Percentiles rank a stretch among this genome's conserved stretches.
phyloP scores from a whole-genome alignment of 2,329 filamentous ascomycete species.

The Endoconidiophora laricicola region DNA sequence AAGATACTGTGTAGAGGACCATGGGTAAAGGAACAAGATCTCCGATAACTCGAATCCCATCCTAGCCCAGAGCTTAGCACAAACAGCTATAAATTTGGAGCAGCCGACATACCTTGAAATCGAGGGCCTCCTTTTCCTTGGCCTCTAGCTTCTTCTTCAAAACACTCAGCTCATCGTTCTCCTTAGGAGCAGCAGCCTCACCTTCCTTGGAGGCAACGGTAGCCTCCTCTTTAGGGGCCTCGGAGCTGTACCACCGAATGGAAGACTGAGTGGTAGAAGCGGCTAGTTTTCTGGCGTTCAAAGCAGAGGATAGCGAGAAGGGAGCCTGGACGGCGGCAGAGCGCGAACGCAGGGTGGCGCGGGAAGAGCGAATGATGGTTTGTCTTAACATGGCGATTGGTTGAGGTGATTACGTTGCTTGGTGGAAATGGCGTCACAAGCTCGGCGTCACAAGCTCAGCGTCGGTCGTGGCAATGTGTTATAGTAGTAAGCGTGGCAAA shows the following conservation, averaged over 20 bases:
- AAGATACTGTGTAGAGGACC: background rate
- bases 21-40: background rate
- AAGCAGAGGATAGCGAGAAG: background rate
- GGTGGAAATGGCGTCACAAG: too few relatives aligned
- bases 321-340: slow-evolving; percentile 3
- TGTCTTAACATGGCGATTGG: slow-evolving; percentile 9
- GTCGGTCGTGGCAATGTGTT: too few relatives aligned
- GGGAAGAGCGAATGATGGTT: slow-evolving; percentile 7
- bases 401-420: background rate
- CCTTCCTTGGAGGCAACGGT: slow-evolving; percentile 18
- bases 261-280: background rate
- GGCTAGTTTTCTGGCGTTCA: background rate
- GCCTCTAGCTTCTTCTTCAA: slow-evolving; percentile 36
- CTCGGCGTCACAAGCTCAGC: too few relatives aligned
- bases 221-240: slow-evolving; percentile 16
- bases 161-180: slow-evolving; percentile 24
- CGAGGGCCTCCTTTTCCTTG: slow-evolving; percentile 40
- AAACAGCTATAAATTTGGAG: background rate
- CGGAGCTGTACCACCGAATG: slow-evolving; percentile 13
- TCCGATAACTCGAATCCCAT: background rate
- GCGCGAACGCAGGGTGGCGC: slow-evolving; percentile 8
- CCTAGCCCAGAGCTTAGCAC: background rate
- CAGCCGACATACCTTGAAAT: slow-evolving; percentile 57
- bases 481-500: too few relatives aligned
- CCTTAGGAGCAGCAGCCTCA: slow-evolving; percentile 17